phyloP scores from a whole-genome alignment of 2,329 filamentous ascomycete species.

The Aureobasidium leucospermi region DNA sequence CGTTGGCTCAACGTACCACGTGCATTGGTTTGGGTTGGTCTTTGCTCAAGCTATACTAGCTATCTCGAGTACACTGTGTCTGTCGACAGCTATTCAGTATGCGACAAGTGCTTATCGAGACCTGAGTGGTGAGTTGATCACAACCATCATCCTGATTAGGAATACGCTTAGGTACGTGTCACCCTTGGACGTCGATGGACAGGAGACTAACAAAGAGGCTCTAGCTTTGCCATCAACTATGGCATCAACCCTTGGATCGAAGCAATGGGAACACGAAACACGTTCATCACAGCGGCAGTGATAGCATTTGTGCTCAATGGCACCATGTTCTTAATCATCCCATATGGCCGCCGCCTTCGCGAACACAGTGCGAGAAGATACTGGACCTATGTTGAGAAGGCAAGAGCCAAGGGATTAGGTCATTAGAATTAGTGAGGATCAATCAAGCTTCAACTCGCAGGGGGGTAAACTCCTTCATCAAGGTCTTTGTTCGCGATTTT shows the following conservation, averaged over 20 bases:
- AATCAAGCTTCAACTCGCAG: background rate
- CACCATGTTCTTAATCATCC: slow-evolving; percentile 5
- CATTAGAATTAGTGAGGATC: background rate
- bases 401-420: slow-evolving; percentile 7
- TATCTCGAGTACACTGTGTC: slow-evolving; percentile 17
- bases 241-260: slow-evolving; percentile 41
- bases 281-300: slow-evolving; percentile 36
- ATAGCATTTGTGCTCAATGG: background rate
- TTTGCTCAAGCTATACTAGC: slow-evolving; percentile 27
- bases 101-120: slow-evolving; percentile 19
- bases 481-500: background rate
- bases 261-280: slow-evolving; percentile 35
- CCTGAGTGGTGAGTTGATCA: slow-evolving; percentile 40
- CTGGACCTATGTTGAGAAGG: slow-evolving; percentile 11
- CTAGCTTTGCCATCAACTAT: slow-evolving; percentile 38
- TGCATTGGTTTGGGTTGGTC: slow-evolving; percentile 18
- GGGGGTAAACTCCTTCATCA: no score
- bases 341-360: background rate
- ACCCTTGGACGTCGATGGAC: background rate
- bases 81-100: slow-evolving; percentile 12
- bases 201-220: background rate
- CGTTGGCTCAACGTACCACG: background rate
- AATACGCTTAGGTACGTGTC: slow-evolving; percentile 34
- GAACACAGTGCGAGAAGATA: slow-evolving; percentile 9
- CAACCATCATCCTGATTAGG: slow-evolving; percentile 39